Base-by-base conservation (phyloP, 1,139 yeast genomes). In the Citeromyces hawaiiensis region DNA sequence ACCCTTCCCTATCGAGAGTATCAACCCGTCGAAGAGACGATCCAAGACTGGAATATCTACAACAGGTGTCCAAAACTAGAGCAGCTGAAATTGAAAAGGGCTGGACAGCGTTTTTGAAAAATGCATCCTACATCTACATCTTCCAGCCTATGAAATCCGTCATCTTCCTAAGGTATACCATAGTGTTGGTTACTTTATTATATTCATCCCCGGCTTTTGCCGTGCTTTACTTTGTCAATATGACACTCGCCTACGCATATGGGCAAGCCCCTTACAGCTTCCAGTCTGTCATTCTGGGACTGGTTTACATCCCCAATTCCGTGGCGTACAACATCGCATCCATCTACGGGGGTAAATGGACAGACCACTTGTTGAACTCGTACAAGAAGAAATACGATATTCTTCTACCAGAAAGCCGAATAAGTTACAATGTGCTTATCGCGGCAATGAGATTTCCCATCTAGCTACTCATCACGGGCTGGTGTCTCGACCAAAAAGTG, bases 251-350 rank as follows among this genome's bases (percentile, higher is more conserved):
- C 36, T 70, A 72, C 50, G 68, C 68, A 43, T 86, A 77, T 55
- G 61, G 83, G 0, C 54, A 68, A 19, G 55, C 61, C 0, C 96
- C 96, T 2, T 86, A 86, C 57, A 70, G 75, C 47, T 85, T 81
- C 63, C 61, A 65, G 34, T 58, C 82, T 1, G 59, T 83, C 40
- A 68, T 79, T 43, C 70, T 80, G 40, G 96, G 96, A 36, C 63
- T 86, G 35, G 66, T 82, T 45, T 86, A 83, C 58, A 75, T 86
- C 34, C 95, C 95, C 34, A 83, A 85, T 55, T 83, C 94, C 0
- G 70, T 83, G 14, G 76, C 91, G 0, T 85, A 85, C 51, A 60
- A 85, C 31, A 48, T 79, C 37, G 91, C 93, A 0, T 78, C 91
- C 2, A 57, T 83, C 13, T 61, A 72, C 43, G 93, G 94, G 25